Base-by-base conservation (phyloP, 139 green algal species). In the Chlorella sp. region DNA sequence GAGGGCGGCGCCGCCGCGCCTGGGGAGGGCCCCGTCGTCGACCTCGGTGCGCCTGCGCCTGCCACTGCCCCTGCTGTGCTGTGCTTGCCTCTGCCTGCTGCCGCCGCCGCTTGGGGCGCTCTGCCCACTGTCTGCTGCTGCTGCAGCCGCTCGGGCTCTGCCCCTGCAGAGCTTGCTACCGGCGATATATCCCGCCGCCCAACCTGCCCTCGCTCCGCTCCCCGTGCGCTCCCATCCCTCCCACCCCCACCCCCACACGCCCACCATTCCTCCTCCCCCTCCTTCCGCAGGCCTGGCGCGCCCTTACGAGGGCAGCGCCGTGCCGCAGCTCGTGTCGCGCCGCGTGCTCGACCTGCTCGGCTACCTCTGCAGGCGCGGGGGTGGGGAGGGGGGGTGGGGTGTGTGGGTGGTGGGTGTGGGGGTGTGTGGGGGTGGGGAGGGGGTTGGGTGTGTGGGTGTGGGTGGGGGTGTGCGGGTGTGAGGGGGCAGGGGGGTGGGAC, bases 311-410 rank as follows among this genome's bases (percentile, higher is more conserved):
- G 67, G 61, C 33, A 40, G 50, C 15, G 55, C 56, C 5, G 73
- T 87, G 35, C 74, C 70, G 0, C 83, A 86, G 12, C 35, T 82
- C 6, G 59, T 93, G 62, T 80, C 87, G 3, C 63, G 86, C 5
- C 83, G 87, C 0, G 81, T 92, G 48, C 83, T 97, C 60, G 92
- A 97, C 63, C 81, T 90, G 46, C 65, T 93, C 33, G 73, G 79
- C 21, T 90, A 91, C 74, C 77, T 97, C 33, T 79, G 73, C 73
- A 58, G 55, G 70, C 51, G 38, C 45, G 67, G 21, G 2, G 11
- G 6, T 3, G 31, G 8, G 31, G 6, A n/a, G n/a, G n/a, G 14
- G 56, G 56, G 56, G 11, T 63, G 14, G 46, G 46, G 14, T 27
- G 46, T 55, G 46, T 17, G 46, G 46, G 46, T 55, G 46, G 46